Conservation (phyloP, 495 filamentous ascomycete species). For the Trichoderma parareesei region DNA sequence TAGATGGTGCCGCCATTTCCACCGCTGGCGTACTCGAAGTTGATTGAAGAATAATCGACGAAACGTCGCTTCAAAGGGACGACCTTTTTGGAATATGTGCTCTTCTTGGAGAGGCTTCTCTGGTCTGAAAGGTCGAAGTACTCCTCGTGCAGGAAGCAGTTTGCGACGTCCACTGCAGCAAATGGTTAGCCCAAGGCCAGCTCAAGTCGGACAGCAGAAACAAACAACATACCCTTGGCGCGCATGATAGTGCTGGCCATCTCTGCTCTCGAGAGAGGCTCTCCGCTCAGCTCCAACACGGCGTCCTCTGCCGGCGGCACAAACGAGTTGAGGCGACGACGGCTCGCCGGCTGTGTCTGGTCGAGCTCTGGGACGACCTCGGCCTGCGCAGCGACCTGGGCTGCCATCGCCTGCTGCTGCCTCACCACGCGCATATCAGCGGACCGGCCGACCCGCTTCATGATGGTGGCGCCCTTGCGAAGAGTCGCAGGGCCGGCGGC, state of each 20-base stretch:
- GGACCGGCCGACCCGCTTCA: neutral
- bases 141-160: conserved; percentile 2
- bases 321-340: neutral
- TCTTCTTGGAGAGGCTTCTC: neutral
- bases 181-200: neutral
- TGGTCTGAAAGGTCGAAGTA: neutral
- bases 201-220: too few species aligned
- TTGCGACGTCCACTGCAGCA: neutral
- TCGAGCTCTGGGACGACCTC: neutral
- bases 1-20: neutral
- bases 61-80: conserved; percentile 3
- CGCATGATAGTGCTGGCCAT: neutral
- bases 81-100: neutral
- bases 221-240: neutral
- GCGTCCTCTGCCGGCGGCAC: neutral
- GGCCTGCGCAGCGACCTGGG: neutral
- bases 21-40: neutral
- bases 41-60: neutral
- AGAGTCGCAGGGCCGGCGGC: neutral
- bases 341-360: neutral
- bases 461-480: neutral
- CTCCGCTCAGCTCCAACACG: neutral
- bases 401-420: neutral
- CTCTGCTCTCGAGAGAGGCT: neutral
- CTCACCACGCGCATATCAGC: neutral